Evolutionary conservation across 371 early-diverging fungal species (phyloP).

Genomic region (Rhizopus sp.): DNA sequence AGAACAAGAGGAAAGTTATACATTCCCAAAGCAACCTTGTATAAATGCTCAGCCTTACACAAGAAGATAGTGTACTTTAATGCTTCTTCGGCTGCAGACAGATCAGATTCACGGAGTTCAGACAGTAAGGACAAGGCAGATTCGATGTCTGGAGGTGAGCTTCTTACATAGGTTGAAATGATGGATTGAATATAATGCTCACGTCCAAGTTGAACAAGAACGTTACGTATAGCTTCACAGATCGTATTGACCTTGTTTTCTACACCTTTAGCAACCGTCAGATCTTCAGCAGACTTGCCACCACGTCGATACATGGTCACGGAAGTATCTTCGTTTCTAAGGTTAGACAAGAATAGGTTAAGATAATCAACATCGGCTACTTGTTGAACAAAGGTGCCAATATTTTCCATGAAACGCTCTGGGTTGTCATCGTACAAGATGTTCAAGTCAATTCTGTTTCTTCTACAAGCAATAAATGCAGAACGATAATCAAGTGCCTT

Average conservation of each 20-base stretch:
- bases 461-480: conserved; percentile 86
- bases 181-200: conserved; percentile 79
- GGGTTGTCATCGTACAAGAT: conserved; percentile 82
- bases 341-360: conserved; percentile 86
- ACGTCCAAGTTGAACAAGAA: conserved; percentile 61
- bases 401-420: conserved; percentile 65
- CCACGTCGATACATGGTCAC: conserved; percentile 63
- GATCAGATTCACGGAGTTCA: conserved; percentile 43
- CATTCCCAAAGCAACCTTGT: conserved; percentile 91
- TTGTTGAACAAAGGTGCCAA: conserved; percentile 73
- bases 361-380: conserved; percentile 84
- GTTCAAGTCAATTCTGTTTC: conserved; percentile 93
- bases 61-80: conserved; percentile 92
- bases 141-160: conserved; percentile 85
- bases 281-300: conserved; percentile 17
- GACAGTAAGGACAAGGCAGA: conserved; percentile 71
- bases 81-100: conserved; percentile 77
- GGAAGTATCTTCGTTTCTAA: conserved; percentile 73
- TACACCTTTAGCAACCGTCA: conserved; percentile 19
- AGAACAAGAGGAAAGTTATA: conserved; percentile 92
- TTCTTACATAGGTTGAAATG: conserved; percentile 85
- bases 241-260: conserved; percentile 75
- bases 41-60: conserved; percentile 83
- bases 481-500: conserved; percentile 71
- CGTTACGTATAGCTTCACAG: conserved; percentile 73